Evolutionary conservation across 139 green algal species (phyloP), one percentile per base, ranked within the genome.

Genomic region (Nannochloris sp.): DNA sequence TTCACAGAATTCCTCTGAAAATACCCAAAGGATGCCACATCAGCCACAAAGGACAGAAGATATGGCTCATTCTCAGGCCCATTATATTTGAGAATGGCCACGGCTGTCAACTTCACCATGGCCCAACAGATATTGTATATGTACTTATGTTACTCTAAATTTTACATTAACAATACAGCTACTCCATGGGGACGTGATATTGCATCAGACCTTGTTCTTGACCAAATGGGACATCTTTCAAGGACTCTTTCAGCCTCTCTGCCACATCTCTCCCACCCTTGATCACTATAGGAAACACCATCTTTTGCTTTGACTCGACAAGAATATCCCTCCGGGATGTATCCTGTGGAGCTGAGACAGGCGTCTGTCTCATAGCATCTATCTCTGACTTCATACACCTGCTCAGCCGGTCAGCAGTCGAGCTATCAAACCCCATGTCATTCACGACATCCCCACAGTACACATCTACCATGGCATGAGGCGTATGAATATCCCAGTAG

Each of bases 21-120:
- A 72, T 91, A 98, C 2, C 93, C 93, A 67, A 98, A 99, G 36
- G 80, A 82, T 11, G 66, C 86, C 11, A 98, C 70, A 63, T 98
- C 93, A 14, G 73, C 73, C 1, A 83, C 89, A 14, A 82, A 72
- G 2, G 87, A 93, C 11, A 98, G 67, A 20, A 91, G 65, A 5
- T 74, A 62, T 0, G 91, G 82, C 3, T 91, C 82, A 5, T 64
- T 67, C 5, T 88, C 79, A 2, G 73, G 68, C 3, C 82, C 84
- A 29, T 87, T 87, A 62, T 75, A 89, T 46, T 85, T 88, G 1
- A 89, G 73, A 3, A 95, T 59, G 1, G 69, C 62, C 0, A 95
- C 58, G 6, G 59, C 66, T 4, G 84, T 91, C 9, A 94, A 66
- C 63, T 89, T 89, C 43, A 75, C 49, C 48, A 65, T 69, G 14